phyloP scores from a whole-genome alignment of 305 asterid species.

The Fraxinus platypoda region DNA sequence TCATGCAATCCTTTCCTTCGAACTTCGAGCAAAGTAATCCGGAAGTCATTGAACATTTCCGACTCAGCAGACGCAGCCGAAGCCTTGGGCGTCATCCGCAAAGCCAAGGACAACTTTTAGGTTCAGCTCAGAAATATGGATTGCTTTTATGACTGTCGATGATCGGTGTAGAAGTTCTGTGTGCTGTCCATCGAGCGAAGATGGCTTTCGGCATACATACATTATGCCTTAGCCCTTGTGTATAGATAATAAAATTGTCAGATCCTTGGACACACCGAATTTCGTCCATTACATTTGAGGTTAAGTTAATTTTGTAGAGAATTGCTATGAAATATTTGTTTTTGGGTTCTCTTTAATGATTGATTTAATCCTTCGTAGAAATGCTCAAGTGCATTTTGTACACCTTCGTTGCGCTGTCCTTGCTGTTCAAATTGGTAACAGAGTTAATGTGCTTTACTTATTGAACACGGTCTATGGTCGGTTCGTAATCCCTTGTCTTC shows the following conservation, averaged over 20 bases:
- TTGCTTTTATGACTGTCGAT: background rate
- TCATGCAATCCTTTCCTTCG: constrained; percentile 92
- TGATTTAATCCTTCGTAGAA: background rate
- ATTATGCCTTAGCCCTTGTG: background rate
- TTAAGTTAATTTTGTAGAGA: background rate
- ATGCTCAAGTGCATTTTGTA: background rate
- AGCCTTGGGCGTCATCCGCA: constrained; percentile 73
- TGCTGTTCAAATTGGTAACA: background rate
- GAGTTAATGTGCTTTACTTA: background rate
- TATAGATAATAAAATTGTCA: background rate
- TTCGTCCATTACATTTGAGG: background rate
- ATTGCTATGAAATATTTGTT: background rate
- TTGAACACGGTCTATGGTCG: background rate
- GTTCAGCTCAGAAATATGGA: constrained; percentile 9
- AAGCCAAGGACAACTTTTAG: constrained; percentile 87
- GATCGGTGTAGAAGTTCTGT: background rate
- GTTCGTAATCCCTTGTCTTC: background rate
- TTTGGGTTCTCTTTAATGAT: background rate
- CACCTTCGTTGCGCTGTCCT: background rate
- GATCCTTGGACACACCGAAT: background rate
- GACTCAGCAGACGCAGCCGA: constrained; percentile 70
- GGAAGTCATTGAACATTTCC: constrained; percentile 60
- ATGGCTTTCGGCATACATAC: background rate
- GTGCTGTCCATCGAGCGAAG: background rate
- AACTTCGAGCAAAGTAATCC: constrained; percentile 75